These are phyloP conservation scores for Oropetium thomaeum DNA, from an alignment of 176 grass and related monocot genomes.

Conservation along the genomic window DNA sequence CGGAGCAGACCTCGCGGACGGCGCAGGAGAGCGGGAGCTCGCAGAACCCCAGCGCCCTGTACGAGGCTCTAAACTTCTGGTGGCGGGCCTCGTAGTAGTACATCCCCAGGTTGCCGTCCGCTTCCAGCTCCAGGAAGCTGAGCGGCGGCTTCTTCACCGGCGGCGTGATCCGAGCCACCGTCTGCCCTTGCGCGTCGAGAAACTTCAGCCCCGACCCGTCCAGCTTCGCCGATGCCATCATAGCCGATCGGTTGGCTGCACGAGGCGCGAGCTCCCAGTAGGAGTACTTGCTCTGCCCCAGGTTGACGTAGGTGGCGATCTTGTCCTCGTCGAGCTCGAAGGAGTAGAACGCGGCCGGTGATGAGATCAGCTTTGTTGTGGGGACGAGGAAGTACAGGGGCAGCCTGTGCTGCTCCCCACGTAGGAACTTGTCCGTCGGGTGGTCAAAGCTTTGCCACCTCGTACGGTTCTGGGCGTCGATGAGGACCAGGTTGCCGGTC, in stretches of 20 bases:
- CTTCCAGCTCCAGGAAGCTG: slow-evolving; percentile 33
- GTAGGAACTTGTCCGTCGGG: slow-evolving; percentile 18
- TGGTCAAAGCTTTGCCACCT: slow-evolving; percentile 34
- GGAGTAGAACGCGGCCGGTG: slow-evolving; percentile 34
- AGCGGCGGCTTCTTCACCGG: slow-evolving; percentile 5
- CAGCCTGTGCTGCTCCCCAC: neutral
- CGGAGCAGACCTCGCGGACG: slow-evolving; percentile 25
- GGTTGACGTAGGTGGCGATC: slow-evolving; percentile 45
- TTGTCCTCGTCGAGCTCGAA: slow-evolving; percentile 53
- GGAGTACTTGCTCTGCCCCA: neutral
- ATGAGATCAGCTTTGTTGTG: neutral
- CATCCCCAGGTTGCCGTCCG: slow-evolving; percentile 37
- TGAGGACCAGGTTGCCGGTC: slow-evolving; percentile 53
- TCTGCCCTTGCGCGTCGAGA: neutral
- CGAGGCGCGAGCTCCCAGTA: slow-evolving; percentile 49
- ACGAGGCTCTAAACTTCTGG: slow-evolving; percentile 25
- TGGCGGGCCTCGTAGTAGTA: neutral
- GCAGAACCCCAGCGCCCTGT: slow-evolving; percentile 33
- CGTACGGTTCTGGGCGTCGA: slow-evolving; percentile 38
- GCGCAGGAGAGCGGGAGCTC: slow-evolving; percentile 41
- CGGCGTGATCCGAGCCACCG: slow-evolving; percentile 24
- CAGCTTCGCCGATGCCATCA: slow-evolving; percentile 27
- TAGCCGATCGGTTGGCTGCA: slow-evolving; percentile 24
- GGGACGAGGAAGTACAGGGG: neutral
- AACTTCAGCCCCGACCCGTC: slow-evolving; percentile 25